These are phyloP conservation scores for Pseudogymnoascus sp. DNA, from an alignment of 2,329 filamentous ascomycete species.

Conservation along the genomic window DNA sequence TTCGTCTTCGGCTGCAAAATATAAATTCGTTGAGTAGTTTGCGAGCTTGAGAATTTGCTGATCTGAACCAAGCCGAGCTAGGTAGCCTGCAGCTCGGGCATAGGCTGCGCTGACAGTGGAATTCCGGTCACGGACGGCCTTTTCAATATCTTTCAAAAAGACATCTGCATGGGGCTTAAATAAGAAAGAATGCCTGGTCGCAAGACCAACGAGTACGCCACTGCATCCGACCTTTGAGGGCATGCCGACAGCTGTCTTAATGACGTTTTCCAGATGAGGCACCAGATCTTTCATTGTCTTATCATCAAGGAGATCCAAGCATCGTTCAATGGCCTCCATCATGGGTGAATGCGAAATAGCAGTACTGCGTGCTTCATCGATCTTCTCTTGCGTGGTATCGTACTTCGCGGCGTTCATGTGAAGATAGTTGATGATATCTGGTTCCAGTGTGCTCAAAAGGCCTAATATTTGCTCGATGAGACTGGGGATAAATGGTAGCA, in stretches of 20 bases:
- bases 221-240: conserved; percentile 91
- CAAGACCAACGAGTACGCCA: conserved; percentile 74
- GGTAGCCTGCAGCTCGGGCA: conserved; percentile 76
- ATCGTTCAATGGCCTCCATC: conserved; percentile 84
- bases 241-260: conserved; percentile 81
- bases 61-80: conserved; percentile 53
- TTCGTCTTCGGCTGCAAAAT: conserved; percentile 76
- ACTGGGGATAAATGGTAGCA: conserved; percentile 72
- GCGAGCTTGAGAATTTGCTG: conserved; percentile 44
- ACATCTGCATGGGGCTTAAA: conserved; percentile 67
- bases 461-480: conserved; percentile 75
- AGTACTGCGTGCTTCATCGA: conserved; percentile 77
- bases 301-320: conserved; percentile 74
- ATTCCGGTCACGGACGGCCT: conserved; percentile 80
- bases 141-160: conserved; percentile 71
- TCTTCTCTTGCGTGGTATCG: conserved; percentile 77
- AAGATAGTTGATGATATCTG: conserved; percentile 81
- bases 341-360: conserved; percentile 81
- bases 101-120: conserved; percentile 89
- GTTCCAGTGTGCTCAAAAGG: conserved; percentile 79
- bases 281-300: conserved; percentile 67
- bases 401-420: conserved; percentile 80
- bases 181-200: conserved; percentile 66
- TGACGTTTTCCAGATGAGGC: conserved; percentile 63
- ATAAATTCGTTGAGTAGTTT: conserved; percentile 54